Conservation (phyloP, 768 basidiomycete species). For the Boletus rex-veris region DNA sequence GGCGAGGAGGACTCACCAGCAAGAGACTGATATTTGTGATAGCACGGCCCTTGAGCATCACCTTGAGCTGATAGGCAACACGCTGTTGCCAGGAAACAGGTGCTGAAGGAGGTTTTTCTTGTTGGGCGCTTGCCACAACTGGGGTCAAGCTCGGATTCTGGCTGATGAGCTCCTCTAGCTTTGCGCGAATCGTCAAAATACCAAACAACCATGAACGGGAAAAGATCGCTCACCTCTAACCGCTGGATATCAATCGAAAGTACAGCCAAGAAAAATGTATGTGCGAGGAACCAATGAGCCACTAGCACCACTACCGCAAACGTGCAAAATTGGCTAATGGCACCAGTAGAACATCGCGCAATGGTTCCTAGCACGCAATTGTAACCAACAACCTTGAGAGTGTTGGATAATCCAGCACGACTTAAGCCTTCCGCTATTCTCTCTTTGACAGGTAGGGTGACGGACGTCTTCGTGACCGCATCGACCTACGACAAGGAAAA, state of each 20-base stretch:
- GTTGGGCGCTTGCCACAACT: conserved; percentile 28
- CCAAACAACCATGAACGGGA: background rate
- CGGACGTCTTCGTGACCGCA: conserved; percentile 78
- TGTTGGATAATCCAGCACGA: conserved; percentile 86
- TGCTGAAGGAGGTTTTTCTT: conserved; percentile 21
- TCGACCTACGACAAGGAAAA: conserved; percentile 56
- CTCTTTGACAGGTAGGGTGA: conserved; percentile 86
- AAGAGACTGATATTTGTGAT: conserved; percentile 78
- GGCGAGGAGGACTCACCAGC: conserved; percentile 46
- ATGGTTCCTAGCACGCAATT: conserved; percentile 76
- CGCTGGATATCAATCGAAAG: conserved; percentile 95
- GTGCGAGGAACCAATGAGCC: conserved; percentile 95
- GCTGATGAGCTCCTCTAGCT: conserved; percentile 83
- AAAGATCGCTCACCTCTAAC: conserved; percentile 57
- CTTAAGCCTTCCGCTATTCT: conserved; percentile 90
- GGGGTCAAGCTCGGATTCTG: conserved; percentile 63
- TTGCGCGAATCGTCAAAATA: conserved; percentile 13
- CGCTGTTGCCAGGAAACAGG: conserved; percentile 34
- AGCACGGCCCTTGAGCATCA: conserved; percentile 61
- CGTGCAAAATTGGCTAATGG: conserved; percentile 87
- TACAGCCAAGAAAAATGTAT: conserved; percentile 94
- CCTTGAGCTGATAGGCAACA: conserved; percentile 29
- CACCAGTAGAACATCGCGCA: conserved; percentile 69
- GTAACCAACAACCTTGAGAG: conserved; percentile 87
- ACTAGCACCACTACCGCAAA: conserved; percentile 94